Conservation (phyloP, 1,139 yeast species). For the Candida sp. region DNA sequence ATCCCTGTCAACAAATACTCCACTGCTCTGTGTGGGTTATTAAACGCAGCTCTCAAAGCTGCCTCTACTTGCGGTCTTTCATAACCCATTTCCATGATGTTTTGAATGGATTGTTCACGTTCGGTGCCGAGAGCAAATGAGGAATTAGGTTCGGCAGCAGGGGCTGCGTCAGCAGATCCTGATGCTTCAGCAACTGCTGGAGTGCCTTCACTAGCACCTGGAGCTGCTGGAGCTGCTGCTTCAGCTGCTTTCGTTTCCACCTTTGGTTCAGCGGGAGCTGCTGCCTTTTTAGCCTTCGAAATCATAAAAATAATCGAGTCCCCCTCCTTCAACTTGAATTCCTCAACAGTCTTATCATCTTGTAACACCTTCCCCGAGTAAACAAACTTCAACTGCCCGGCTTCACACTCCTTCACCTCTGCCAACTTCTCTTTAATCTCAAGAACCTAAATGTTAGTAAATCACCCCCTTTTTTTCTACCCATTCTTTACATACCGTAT, state of each 20-base stretch:
- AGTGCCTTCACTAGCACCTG: constrained; percentile 16
- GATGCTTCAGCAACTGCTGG: constrained; percentile 4
- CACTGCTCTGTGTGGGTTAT: constrained; percentile 98
- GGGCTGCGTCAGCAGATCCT: constrained; percentile 9
- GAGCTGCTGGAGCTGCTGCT: constrained; percentile 11
- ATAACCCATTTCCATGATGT: constrained; percentile 96
- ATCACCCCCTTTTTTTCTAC: not conserved
- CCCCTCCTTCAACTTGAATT: constrained; percentile 78
- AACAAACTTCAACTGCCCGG: constrained; percentile 79
- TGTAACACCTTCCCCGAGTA: constrained; percentile 89
- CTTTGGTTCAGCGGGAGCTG: constrained; percentile 12
- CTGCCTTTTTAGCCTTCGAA: constrained; percentile 44
- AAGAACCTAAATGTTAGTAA: constrained; percentile 43
- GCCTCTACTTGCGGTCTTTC: constrained; percentile 83
- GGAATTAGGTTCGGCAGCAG: constrained; percentile 29
- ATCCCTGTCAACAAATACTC: constrained; percentile 91
- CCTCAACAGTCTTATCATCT: constrained; percentile 73
- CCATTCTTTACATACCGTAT: constrained; percentile 50
- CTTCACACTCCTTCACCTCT: constrained; percentile 63
- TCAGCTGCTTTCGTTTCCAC: constrained; percentile 6
- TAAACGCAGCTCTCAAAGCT: constrained; percentile 93
- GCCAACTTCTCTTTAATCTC: constrained; percentile 76
- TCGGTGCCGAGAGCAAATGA: constrained; percentile 63
- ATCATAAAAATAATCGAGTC: constrained; percentile 94
- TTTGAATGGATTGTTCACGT: constrained; percentile 66